These are phyloP conservation scores for Eimeria sp. DNA, from an alignment of 169 alveolate genomes.

Conservation along the genomic window DNA sequence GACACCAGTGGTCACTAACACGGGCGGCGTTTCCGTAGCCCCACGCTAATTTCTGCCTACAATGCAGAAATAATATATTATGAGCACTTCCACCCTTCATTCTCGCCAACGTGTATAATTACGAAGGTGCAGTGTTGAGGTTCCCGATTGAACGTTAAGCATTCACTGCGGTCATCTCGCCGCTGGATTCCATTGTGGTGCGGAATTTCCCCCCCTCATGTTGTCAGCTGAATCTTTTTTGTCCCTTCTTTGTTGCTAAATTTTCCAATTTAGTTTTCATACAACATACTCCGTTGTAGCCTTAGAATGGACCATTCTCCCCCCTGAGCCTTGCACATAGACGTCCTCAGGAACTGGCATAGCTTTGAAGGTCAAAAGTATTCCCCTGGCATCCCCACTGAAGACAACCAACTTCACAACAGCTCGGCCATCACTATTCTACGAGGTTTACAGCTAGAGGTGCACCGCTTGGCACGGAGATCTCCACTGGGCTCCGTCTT, in stretches of 20 bases:
- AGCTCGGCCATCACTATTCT: neutral
- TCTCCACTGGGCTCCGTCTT: neutral
- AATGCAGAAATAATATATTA: conserved; percentile 1
- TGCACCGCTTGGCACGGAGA: neutral
- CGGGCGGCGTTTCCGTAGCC: neutral
- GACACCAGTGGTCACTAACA: conserved; percentile 25
- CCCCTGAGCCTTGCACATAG: neutral
- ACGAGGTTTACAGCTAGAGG: neutral
- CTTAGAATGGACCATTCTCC: neutral
- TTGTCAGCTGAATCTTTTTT: conserved; percentile 30
- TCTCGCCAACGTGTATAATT: neutral
- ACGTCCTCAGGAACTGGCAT: neutral
- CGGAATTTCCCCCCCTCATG: neutral
- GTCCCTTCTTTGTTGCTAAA: neutral
- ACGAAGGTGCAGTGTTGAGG: neutral
- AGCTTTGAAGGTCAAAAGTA: neutral
- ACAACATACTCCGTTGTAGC: neutral
- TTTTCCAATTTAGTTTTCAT: neutral
- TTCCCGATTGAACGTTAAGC: neutral
- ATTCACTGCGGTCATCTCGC: neutral
- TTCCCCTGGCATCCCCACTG: neutral
- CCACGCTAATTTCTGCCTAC: neutral
- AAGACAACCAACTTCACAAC: neutral
- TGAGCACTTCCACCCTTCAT: neutral
- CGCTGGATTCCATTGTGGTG: neutral